phyloP scores from a whole-genome alignment of 2,329 filamentous ascomycete species.

The Furcasterigmium sp. region DNA sequence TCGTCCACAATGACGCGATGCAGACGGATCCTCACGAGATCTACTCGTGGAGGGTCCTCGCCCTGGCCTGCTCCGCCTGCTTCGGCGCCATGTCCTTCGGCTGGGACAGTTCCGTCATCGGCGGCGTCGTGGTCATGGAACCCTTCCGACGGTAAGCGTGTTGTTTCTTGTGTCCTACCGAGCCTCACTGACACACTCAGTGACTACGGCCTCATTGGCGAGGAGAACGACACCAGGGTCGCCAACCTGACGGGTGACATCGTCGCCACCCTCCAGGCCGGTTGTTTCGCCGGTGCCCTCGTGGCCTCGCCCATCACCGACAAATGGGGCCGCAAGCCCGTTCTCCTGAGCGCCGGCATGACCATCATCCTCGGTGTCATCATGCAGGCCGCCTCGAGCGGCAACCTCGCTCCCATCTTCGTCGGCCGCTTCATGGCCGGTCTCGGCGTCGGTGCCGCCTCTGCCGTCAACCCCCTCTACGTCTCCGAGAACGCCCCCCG shows the following conservation, averaged over 20 bases:
- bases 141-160: conserved; percentile 50
- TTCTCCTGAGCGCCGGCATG: conserved; percentile 47
- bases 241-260: conserved; percentile 17
- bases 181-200: conserved; percentile 45
- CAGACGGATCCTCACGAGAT: conserved; percentile 61
- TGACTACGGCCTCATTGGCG: conserved; percentile 14
- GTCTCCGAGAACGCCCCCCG: conserved; percentile 39
- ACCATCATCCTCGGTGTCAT: conserved; percentile 54
- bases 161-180: conserved; percentile 27
- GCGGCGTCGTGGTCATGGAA: conserved; percentile 56
- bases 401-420: conserved; percentile 55
- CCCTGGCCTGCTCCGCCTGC: conserved; percentile 53
- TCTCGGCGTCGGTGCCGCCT: conserved; percentile 37
- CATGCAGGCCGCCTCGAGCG: conserved; percentile 53
- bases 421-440: conserved; percentile 52
- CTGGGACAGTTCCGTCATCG: conserved; percentile 58
- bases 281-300: conserved; percentile 22
- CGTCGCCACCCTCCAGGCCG: conserved; percentile 19
- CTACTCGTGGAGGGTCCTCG: conserved; percentile 63
- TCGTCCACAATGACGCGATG: conserved; percentile 55
- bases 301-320: conserved; percentile 31
- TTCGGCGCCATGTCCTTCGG: conserved; percentile 55
- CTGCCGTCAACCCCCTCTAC: conserved; percentile 36
- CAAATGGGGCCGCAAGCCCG: conserved; percentile 33
- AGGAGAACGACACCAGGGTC: conserved; percentile 7